Base-by-base conservation (phyloP, 2,329 filamentous ascomycete species). In the Plenodomus biglobosus region DNA sequence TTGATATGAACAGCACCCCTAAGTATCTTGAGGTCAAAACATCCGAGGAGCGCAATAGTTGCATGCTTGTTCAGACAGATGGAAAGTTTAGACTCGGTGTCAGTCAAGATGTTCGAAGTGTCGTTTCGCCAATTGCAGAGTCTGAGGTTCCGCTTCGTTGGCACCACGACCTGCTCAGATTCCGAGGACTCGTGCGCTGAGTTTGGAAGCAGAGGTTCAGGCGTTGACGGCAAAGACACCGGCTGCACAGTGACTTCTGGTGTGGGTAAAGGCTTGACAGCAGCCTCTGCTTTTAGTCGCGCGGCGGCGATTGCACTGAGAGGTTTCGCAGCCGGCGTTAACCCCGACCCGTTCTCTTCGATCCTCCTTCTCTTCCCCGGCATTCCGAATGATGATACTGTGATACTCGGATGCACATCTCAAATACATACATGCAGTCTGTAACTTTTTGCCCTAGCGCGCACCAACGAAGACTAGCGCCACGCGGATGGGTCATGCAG, bases 1-100 rank as follows among this genome's bases (percentile, higher is more conserved):
- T 83, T 80, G 20, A 92, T 68, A 1, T 81, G 84, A 19, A 87
- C 74, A 37, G 84, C 77, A 2, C 89, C 89, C 43, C 76, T 76
- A 8, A 75, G 61, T 0, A 92, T 78, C 11, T 75, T 75, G 22
- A 92, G 66, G 15, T 84, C 82, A 67, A 85, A 94, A 60, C 82
- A 85, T 1, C 89, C 89, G 10, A 90, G 52, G 16, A 73, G 62
- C 2, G 70, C 63, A 27, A 73, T 64, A 7, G 63, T 73, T 7
- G 74, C 40, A 24, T 66, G 69, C 22, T 69, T 68, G 18, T 62
- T 54, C 32, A 70, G 45, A 10, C 52, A 57, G 39, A 68, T 53
- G 19, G 55, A 63, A 8, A 71, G 50, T 19, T 68, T 56, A 20
- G 57, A 42, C 13, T 59, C 42, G 27, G 56, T 62, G 37, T 68